phyloP scores from a whole-genome alignment of 768 basidiomycete species.

The Pleurotus ostreatus region DNA sequence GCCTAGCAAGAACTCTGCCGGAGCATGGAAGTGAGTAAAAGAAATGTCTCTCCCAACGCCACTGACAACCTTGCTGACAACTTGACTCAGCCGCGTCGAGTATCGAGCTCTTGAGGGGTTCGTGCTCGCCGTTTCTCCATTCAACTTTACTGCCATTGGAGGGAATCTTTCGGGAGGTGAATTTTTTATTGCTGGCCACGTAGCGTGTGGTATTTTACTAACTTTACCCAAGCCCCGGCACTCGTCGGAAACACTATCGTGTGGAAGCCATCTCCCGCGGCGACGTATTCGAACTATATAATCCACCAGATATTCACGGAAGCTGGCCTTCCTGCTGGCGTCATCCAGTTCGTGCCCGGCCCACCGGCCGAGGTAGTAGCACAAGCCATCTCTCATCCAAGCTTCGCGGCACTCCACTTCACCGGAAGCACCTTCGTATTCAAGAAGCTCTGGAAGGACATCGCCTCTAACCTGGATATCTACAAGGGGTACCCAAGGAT shows the following conservation, averaged over 20 bases:
- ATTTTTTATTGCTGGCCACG: slow-evolving; percentile 13
- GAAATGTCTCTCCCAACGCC: background rate
- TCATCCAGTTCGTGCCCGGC: slow-evolving; percentile 96
- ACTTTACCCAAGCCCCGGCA: slow-evolving; percentile 60
- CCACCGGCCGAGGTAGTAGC: slow-evolving; percentile 81
- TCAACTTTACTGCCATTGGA: slow-evolving; percentile 98
- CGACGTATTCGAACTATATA: slow-evolving; percentile 94
- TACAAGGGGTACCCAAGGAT: slow-evolving; percentile 92
- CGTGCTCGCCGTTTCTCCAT: slow-evolving; percentile 95
- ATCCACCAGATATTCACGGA: slow-evolving; percentile 88
- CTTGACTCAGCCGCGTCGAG: slow-evolving; percentile 71
- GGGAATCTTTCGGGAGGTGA: slow-evolving; percentile 83
- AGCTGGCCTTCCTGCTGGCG: slow-evolving; percentile 90
- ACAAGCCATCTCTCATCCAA: slow-evolving; percentile 73
- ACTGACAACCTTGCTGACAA: slow-evolving; percentile 1
- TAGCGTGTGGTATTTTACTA: background rate
- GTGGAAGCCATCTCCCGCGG: slow-evolving; percentile 97
- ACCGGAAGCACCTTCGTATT: slow-evolving; percentile 95
- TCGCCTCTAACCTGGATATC: slow-evolving; percentile 80
- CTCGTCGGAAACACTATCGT: slow-evolving; percentile 92
- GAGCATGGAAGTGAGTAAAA: slow-evolving; percentile 87
- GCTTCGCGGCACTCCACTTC: slow-evolving; percentile 91
- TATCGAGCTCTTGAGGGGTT: slow-evolving; percentile 98
- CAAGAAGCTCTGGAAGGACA: slow-evolving; percentile 95
- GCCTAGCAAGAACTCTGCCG: slow-evolving; percentile 79